Evolutionary conservation across 805 yeast genomes (phyloP).

Genomic region (Ogataea chonburiensis): DNA sequence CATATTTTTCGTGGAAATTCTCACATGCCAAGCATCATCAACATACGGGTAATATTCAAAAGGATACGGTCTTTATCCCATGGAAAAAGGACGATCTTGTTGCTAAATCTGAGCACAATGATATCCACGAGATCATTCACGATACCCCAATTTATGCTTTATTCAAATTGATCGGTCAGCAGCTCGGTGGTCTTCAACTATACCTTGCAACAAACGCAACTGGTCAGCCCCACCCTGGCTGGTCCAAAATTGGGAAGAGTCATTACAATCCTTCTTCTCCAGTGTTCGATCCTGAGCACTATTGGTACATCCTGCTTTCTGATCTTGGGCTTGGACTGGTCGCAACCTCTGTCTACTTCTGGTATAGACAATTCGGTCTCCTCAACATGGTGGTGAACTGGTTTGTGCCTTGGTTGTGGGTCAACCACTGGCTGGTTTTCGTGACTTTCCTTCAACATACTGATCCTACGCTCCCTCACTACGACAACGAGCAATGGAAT

Average conservation of each 20-base stretch:
- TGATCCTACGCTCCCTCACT: slow-evolving; percentile 59
- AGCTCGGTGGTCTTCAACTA: slow-evolving; percentile 52
- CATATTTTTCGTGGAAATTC: slow-evolving; percentile 63
- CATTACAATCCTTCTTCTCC: slow-evolving; percentile 58
- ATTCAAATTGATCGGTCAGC: slow-evolving; percentile 47
- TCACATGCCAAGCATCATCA: slow-evolving; percentile 62
- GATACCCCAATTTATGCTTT: slow-evolving; percentile 55
- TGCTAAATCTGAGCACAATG: slow-evolving; percentile 33
- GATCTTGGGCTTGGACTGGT: slow-evolving; percentile 54
- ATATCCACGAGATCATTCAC: slow-evolving; percentile 46
- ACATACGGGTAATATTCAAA: slow-evolving; percentile 58
- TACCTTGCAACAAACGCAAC: slow-evolving; percentile 54
- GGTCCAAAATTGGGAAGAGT: slow-evolving; percentile 42
- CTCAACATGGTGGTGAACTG: slow-evolving; percentile 54
- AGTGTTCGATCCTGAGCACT: slow-evolving; percentile 52
- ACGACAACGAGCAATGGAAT: slow-evolving; percentile 55
- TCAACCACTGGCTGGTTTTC: slow-evolving; percentile 65
- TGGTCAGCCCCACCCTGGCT: slow-evolving; percentile 50
- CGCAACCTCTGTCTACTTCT: slow-evolving; percentile 46
- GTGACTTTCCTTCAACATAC: slow-evolving; percentile 64
- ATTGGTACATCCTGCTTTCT: slow-evolving; percentile 53
- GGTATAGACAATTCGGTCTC: slow-evolving; percentile 48
- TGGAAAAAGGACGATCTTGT: slow-evolving; percentile 47
- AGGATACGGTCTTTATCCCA: slow-evolving; percentile 62
- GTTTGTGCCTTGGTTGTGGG: slow-evolving; percentile 58